Evolutionary conservation across 805 yeast species (phyloP), one percentile per base, ranked within the genome.

Genomic region (Osmozyma mogii): DNA sequence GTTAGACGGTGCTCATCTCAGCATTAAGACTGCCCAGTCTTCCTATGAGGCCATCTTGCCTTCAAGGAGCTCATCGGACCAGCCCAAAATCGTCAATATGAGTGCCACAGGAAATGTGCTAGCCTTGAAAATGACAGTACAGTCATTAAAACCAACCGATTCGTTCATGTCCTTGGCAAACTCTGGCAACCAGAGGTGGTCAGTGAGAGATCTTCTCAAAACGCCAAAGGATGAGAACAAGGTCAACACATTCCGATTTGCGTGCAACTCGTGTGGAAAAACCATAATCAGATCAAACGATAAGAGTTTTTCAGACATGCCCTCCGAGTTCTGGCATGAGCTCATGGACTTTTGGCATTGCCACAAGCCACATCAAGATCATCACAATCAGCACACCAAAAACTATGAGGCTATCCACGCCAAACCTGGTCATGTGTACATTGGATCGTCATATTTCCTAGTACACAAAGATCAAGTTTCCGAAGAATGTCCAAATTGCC

Each of bases 331-430:
- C 28, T 89, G 98, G 98, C 75, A 80, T 9, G 98, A 89, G 50
- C 60, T 92, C 70, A 81, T 89, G 94, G 97, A 89, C 34, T 82
- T 81, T 41, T 89, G 98, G 98, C 96, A 89, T 51, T 89, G 98
- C 49, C 96, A 89, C 48, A 81, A 80, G 44, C 94, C 94, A 0
- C 51, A 22, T 16, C 16, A 22, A 7, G 12, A 6, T 8, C 15
- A n/a, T 9, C 25, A 22, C 15, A 4, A 4, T 9, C 25, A 5
- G 10, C 6, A 5, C 4, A 7, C 11, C 15, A 22, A n/a, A 9
- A 6, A 22, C 25, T 22, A 5, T 16, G 14, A 5, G n/a, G n/a
- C n/a, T n/a, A 9, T 9, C 9, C 22, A 20, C 22, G 9, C 22
- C 10, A 5, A 5, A 5, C 12, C 22, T 12, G 22, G n/a, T n/a